Conservation (phyloP, 805 yeast species). For the Maudiozyma pseudohumilis region DNA sequence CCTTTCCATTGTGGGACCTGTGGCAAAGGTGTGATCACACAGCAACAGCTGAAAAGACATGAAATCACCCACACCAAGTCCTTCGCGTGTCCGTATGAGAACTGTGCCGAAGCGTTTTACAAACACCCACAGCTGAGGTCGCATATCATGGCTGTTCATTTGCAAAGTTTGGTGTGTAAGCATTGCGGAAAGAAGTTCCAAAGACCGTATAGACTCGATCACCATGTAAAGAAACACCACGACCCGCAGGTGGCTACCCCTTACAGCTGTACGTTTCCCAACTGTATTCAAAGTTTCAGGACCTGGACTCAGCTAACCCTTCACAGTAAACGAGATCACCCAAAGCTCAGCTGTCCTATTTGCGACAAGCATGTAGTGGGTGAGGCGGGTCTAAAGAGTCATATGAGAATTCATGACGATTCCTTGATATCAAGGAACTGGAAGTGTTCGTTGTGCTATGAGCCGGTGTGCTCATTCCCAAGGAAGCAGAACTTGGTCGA, state of each 20-base stretch:
- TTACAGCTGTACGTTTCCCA: conserved; percentile 52
- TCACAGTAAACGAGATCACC: conserved; percentile 67
- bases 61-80: conserved; percentile 69
- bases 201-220: conserved; percentile 53
- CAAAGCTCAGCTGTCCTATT: conserved; percentile 49
- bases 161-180: conserved; percentile 42
- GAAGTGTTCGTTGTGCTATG: conserved; percentile 50
- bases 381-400: conserved; percentile 56
- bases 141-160: conserved; percentile 58
- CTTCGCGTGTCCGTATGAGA: conserved; percentile 48
- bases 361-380: conserved; percentile 74
- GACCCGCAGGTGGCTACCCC: conserved; percentile 31
- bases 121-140: conserved; percentile 68
- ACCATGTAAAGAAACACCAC: conserved; percentile 61
- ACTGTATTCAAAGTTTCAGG: conserved; percentile 50
- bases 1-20: conserved; percentile 69
- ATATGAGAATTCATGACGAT: conserved; percentile 62
- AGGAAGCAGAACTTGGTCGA: conserved; percentile 46
- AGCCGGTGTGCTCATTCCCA: conserved; percentile 33
- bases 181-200: conserved; percentile 56
- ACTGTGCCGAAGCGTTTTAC: conserved; percentile 58
- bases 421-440: conserved; percentile 44
- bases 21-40: conserved; percentile 70
- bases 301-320: conserved; percentile 66
- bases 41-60: conserved; percentile 77